A percentile compares a stretch with the other conserved stretches of the same genome.
Conservation (phyloP, 2,329 filamentous ascomycete genomes). For the Aspergillus costaricaensis region DNA sequence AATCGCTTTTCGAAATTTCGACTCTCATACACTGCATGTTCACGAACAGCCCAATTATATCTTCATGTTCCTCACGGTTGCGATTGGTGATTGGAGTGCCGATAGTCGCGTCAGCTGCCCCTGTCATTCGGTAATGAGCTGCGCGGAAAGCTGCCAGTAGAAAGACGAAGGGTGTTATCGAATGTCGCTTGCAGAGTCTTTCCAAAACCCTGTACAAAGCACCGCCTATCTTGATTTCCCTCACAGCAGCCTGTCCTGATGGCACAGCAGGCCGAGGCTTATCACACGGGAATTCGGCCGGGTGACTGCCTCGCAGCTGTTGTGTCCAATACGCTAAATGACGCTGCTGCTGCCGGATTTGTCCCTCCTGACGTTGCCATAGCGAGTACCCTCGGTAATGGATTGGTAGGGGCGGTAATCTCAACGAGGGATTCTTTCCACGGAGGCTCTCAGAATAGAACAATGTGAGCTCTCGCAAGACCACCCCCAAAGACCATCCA, state of each 20-base stretch:
- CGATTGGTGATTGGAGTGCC: slow-evolving; percentile 6
- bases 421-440: neutral
- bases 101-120: slow-evolving; percentile 4
- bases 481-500: slow-evolving; percentile 8
- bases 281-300: slow-evolving; percentile 8
- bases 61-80: slow-evolving; percentile 1
- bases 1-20: neutral
- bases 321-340: slow-evolving; percentile 10
- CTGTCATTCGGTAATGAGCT: slow-evolving; percentile 12
- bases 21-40: slow-evolving; percentile 13
- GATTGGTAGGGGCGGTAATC: neutral
- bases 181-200: neutral
- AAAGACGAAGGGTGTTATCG: slow-evolving; percentile 2
- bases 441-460: neutral
- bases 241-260: slow-evolving; percentile 1
- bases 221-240: neutral
- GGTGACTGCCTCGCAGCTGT: slow-evolving; percentile 6
- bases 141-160: slow-evolving; percentile 8
- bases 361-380: slow-evolving; percentile 8
- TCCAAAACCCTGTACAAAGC: neutral
- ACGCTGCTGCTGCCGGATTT: neutral
- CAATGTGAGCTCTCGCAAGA: neutral
- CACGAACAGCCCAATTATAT: slow-evolving; percentile 9
- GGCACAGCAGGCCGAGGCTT: neutral
- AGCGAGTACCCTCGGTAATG: slow-evolving; percentile 10